A percentile compares a stretch with the other conserved stretches of the same genome.
These are phyloP conservation scores for Cystobasidium pallidum DNA, from an alignment of 1,284 basidiomycete species.

Conservation along the genomic window DNA sequence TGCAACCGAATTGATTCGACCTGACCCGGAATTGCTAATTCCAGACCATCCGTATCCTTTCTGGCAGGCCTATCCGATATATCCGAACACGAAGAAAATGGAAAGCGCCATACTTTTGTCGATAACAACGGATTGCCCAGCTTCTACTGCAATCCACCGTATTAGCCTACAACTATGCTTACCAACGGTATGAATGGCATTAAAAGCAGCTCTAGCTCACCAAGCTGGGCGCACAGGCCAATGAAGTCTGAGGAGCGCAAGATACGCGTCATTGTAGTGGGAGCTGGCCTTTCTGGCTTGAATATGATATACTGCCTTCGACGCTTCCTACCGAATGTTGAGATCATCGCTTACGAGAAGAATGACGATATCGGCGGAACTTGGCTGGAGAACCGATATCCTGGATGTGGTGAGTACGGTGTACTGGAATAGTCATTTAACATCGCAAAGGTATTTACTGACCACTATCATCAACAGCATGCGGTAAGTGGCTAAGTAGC, in stretches of 20 bases:
- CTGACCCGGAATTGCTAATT: no score
- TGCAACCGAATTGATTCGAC: no score
- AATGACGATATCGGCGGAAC: constrained; percentile 37
- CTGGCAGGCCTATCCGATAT: no score
- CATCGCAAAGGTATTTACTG: background rate
- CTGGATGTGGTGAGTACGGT: constrained; percentile 20
- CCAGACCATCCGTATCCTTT: no score
- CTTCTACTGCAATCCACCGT: no score
- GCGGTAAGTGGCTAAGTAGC: background rate
- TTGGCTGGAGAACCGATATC: constrained; percentile 42
- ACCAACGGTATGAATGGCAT: constrained; percentile 1
- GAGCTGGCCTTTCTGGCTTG: constrained; percentile 8
- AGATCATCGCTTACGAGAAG: constrained; percentile 38
- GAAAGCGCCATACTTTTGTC: no score
- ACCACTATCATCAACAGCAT: background rate
- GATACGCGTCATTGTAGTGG: background rate
- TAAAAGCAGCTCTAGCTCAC: background rate
- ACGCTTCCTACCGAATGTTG: constrained; percentile 10
- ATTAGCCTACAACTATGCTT: no score
- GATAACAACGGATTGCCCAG: no score
- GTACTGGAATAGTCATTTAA: background rate
- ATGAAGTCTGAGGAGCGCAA: background rate
- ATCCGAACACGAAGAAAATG: no score
- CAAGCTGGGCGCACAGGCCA: background rate
- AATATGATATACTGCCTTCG: background rate